Percentiles rank a stretch among this genome's conserved stretches.
Conservation (phyloP, 2,329 filamentous ascomycete species). For the Lasiodiplodia theobromae region DNA sequence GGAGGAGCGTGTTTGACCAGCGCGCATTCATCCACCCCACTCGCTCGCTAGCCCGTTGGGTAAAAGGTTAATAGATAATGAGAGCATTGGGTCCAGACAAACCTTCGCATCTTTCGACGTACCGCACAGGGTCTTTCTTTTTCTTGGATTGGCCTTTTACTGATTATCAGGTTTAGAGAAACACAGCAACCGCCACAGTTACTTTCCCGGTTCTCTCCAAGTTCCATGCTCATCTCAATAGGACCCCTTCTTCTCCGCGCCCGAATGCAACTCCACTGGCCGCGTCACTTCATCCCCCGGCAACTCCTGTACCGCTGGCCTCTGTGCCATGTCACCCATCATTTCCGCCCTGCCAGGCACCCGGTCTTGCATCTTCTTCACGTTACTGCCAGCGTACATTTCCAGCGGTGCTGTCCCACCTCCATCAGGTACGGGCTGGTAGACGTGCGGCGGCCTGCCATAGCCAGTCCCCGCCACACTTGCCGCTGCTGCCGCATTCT, state of each 20-base stretch:
- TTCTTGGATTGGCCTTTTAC: not conserved
- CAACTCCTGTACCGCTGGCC: not conserved
- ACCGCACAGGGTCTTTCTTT: not conserved
- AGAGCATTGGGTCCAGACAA: not conserved
- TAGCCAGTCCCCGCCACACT: not conserved
- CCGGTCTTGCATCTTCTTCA: not conserved
- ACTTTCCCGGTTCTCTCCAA: not conserved
- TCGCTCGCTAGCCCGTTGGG: not conserved
- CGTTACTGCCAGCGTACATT: not conserved
- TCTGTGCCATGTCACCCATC: not conserved
- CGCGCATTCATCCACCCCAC: not conserved
- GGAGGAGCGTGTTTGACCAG: not conserved
- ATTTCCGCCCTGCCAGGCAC: not conserved
- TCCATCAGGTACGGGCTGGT: not conserved
- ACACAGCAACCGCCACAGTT: not conserved
- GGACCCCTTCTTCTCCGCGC: not conserved
- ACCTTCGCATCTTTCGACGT: not conserved
- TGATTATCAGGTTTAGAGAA: not conserved
- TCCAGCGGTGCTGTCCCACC: not conserved
- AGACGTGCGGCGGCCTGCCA: not conserved
- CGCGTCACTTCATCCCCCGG: not conserved
- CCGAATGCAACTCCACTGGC: constrained; percentile 4
- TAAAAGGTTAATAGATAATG: not conserved
- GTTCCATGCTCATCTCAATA: not conserved
- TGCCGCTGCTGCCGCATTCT: not conserved